Base-by-base conservation (phyloP, 2,329 filamentous ascomycete genomes). In the Microsporum canis region DNA sequence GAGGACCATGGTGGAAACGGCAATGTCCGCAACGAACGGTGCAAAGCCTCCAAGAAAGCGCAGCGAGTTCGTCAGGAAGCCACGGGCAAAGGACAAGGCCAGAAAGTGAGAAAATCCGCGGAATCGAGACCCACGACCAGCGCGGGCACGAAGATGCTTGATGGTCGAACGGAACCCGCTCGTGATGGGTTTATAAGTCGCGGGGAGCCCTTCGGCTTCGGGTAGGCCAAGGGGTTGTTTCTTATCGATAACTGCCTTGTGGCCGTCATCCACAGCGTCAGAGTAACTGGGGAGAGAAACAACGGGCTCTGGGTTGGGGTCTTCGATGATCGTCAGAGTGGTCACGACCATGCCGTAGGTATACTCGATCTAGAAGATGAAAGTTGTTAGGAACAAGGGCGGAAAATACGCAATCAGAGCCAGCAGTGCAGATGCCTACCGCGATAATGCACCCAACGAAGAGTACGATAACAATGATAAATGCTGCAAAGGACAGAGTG, bases 1-100 rank as follows among this genome's bases (percentile, higher is more conserved):
- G 66, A 91, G 82, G 71, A 84, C 82, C 62, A 92, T 73, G 68
- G 87, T 87, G 41, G 87, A 82, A 36, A 88, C 77, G 23, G 82
- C 72, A 27, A 92, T 72, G 58, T 82, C 79, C 31, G 83, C 78
- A 47, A 87, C 61, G 57, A 86, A 79, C 59, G 79, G 79, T 60
- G 78, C 77, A 60, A 88, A 43, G 31, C 76, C 71, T 68, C 75
- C 65, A 65, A 75, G 69, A 38, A 69, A 68, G 17, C 73, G 65
- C 67, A 87, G 69, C 65, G 83, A 68, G 60, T 72, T 72, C 59
- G 77, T 69, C 41, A 84, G 63, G 49, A 77, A 38, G 29, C 65
- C 60, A 7, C 80, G 71, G 60, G 77, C 72, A 3, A 83, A 7
- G 59, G 71, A 72, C 70, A 79, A 82, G 61, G 76, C 71, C 41